Base-by-base conservation (phyloP, 441 rosid species). In the Aleurites moluccanus region DNA sequence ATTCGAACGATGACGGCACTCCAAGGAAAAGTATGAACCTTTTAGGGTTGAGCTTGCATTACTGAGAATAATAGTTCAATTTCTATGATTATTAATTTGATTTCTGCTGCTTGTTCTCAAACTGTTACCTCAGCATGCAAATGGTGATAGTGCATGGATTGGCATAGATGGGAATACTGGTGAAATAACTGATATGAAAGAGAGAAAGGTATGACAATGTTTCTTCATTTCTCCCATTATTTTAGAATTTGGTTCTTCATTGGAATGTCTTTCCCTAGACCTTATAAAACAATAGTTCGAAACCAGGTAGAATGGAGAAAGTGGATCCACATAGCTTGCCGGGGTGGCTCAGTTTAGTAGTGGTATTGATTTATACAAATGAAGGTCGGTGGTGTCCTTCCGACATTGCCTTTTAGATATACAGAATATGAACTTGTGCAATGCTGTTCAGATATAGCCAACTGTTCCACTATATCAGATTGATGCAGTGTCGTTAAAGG, bases 81-180 rank as follows among this genome's bases (percentile, higher is more conserved):
- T 25, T 70, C 6, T 30, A 27, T 23, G 3, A 16, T 44, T 9
- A 23, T 45, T 6, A 45, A 45, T 45, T 14, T n/a, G n/a, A n/a
- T n/a, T n/a, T n/a, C n/a, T n/a, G n/a, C n/a, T n/a, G n/a, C n/a
- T n/a, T n/a, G n/a, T n/a, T n/a, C n/a, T n/a, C n/a, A n/a, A n/a
- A n/a, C n/a, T n/a, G n/a, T n/a, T n/a, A n/a, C n/a, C 30, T 33
- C 75, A 94, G 97, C 98, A 94, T 67, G 98, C 98, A 68, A 94
- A 88, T 79, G 97, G 97, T 47, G 97, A 94, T 78, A 92, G 89
- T 82, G 92, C 98, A 52, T 94, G 98, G 97, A 79, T 78, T 40
- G 98, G 97, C 82, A 92, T 94, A 14, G 95, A 92, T 62, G 98
- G 97, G 45, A 92, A 86, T 83, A 86, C 97, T 4, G 97, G 98